Conservation (phyloP, 2,329 filamentous ascomycete genomes). For the Stemphylium lycopersici region DNA sequence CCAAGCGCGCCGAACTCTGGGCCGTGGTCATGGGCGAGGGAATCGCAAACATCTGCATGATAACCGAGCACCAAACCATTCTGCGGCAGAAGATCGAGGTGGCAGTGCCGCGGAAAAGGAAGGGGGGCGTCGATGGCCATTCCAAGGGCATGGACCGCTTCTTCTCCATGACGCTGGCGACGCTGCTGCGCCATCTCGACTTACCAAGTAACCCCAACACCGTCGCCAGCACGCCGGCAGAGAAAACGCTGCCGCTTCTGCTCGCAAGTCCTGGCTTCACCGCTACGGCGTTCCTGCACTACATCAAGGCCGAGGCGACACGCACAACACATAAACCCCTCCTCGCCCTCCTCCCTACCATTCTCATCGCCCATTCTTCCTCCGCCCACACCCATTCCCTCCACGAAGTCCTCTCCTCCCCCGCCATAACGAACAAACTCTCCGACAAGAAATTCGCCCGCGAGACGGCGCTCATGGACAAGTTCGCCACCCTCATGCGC, state of each 20-base stretch:
- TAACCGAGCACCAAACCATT: slow-evolving; percentile 80
- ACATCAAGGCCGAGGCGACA: slow-evolving; percentile 67
- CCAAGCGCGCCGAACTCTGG: slow-evolving; percentile 80
- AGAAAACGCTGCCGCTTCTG: slow-evolving; percentile 66
- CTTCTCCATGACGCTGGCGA: slow-evolving; percentile 76
- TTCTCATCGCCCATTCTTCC: slow-evolving; percentile 79
- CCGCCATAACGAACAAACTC: slow-evolving; percentile 76
- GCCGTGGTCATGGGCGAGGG: slow-evolving; percentile 95
- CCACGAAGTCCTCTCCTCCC: slow-evolving; percentile 82
- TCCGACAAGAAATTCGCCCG: slow-evolving; percentile 86
- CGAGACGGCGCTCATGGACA: slow-evolving; percentile 84
- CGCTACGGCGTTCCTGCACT: slow-evolving; percentile 78
- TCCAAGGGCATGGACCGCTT: slow-evolving; percentile 77
- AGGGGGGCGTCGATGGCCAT: slow-evolving; percentile 65
- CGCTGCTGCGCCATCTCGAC: slow-evolving; percentile 78
- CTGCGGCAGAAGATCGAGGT: slow-evolving; percentile 73
- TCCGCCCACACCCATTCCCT: slow-evolving; percentile 87
- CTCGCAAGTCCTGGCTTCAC: slow-evolving; percentile 90
- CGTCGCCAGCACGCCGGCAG: slow-evolving; percentile 3
- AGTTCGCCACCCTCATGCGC: slow-evolving; percentile 77
- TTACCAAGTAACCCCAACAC: slow-evolving; percentile 57
- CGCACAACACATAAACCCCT: slow-evolving; percentile 76
- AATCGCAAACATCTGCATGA: slow-evolving; percentile 79
- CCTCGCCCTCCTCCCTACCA: slow-evolving; percentile 65
- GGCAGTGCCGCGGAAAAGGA: slow-evolving; percentile 70